Conservation (phyloP, 768 basidiomycete genomes). For the Mycena maculata region DNA sequence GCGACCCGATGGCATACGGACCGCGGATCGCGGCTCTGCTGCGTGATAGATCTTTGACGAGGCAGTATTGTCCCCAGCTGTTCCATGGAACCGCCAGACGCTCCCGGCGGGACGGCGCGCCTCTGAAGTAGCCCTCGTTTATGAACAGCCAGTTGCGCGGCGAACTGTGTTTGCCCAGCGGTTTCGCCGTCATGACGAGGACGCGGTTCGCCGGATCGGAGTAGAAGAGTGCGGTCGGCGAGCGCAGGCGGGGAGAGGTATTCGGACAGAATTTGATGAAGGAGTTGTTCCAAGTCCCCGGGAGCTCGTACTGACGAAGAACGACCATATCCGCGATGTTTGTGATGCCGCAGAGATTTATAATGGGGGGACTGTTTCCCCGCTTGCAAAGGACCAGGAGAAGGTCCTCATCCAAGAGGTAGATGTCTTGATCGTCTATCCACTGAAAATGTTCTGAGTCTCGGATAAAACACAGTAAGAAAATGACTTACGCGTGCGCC, state of each 20-base stretch:
- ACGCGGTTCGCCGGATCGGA: constrained; percentile 64
- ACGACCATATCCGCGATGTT: constrained; percentile 54
- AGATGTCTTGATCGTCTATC: constrained; percentile 61
- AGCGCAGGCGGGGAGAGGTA: constrained; percentile 49
- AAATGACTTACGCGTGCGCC: constrained; percentile 54
- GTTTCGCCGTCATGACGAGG: constrained; percentile 60
- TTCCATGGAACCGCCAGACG: constrained; percentile 62
- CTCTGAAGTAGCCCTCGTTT: constrained; percentile 62
- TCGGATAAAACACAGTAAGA: neutral
- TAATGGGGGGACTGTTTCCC: constrained; percentile 48
- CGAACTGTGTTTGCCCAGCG: constrained; percentile 46
- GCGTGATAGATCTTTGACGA: constrained; percentile 55
- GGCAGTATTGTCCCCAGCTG: constrained; percentile 64
- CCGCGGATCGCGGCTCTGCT: constrained; percentile 46
- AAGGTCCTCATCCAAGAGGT: constrained; percentile 57
- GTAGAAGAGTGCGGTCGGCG: constrained; percentile 65
- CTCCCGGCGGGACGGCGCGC: constrained; percentile 56
- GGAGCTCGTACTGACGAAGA: constrained; percentile 67
- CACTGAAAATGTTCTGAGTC: constrained; percentile 48
- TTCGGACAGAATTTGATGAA: constrained; percentile 63
- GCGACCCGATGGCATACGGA: constrained; percentile 59
- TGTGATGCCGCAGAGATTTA: constrained; percentile 61
- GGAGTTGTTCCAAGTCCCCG: constrained; percentile 61
- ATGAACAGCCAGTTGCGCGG: constrained; percentile 63
- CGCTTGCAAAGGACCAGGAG: constrained; percentile 55